Percentiles rank a stretch among this genome's conserved stretches.
Conservation (phyloP, 208 protist species). For the Trypanosoma vivax region DNA sequence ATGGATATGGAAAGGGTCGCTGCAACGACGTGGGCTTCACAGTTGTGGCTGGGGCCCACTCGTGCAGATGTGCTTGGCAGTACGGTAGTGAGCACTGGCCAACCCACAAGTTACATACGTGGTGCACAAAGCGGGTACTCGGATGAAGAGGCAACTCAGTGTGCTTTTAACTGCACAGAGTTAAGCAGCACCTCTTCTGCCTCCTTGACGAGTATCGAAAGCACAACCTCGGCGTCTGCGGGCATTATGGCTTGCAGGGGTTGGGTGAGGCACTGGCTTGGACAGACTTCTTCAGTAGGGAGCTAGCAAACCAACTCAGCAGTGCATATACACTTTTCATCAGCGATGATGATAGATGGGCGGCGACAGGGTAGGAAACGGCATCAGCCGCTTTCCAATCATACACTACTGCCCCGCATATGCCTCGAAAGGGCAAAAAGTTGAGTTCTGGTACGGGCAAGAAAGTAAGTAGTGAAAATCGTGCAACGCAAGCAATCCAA, state of each 20-base stretch:
- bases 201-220: slow-evolving; percentile 21
- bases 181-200: slow-evolving; percentile 14
- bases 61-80: slow-evolving; percentile 2
- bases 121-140: slow-evolving; percentile 13
- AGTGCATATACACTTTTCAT: background rate
- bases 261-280: slow-evolving; percentile 13
- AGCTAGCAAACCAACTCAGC: too few relatives aligned
- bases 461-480: too few relatives aligned
- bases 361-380: background rate
- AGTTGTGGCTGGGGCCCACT: slow-evolving; percentile 6
- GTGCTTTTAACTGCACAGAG: slow-evolving; percentile 18
- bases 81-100: slow-evolving; percentile 11
- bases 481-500: too few relatives aligned
- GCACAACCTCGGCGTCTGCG: background rate
- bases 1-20: background rate
- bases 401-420: too few relatives aligned
- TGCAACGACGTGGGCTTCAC: background rate
- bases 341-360: background rate
- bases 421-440: too few relatives aligned
- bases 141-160: slow-evolving; percentile 13
- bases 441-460: too few relatives aligned
- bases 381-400: background rate
- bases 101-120: slow-evolving; percentile 14
- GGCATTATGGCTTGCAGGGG: slow-evolving; percentile 17
- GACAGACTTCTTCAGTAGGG: background rate